Percentiles rank a stretch among this genome's conserved stretches.
Conservation (phyloP, 768 basidiomycete species). For the Mycena epipterygia region DNA sequence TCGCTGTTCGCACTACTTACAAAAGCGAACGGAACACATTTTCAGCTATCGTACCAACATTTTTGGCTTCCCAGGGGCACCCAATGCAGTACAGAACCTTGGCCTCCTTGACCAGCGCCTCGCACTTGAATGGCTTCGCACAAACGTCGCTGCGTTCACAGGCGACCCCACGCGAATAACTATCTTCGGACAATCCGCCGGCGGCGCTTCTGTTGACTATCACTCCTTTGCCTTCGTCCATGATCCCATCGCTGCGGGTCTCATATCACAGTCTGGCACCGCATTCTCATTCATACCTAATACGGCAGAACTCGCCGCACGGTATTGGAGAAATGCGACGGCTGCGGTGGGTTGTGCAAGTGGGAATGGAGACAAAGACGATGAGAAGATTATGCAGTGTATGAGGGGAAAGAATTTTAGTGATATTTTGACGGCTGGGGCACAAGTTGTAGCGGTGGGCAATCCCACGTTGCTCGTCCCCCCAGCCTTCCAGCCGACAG, state of each 20-base stretch:
- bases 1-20: not conserved
- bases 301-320: slow-evolving; percentile 10
- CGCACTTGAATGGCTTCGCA: slow-evolving; percentile 20
- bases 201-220: slow-evolving; percentile 18
- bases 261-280: slow-evolving; percentile 24
- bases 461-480: slow-evolving; percentile 6
- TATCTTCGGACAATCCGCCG: slow-evolving; percentile 25
- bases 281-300: slow-evolving; percentile 20
- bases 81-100: slow-evolving; percentile 8
- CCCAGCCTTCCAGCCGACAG: slow-evolving; percentile 25
- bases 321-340: slow-evolving; percentile 15
- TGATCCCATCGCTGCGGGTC: slow-evolving; percentile 20
- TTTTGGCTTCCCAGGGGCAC: slow-evolving; percentile 27
- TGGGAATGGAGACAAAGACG: slow-evolving; percentile 8
- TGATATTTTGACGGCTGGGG: slow-evolving; percentile 22
- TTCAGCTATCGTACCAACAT: slow-evolving; percentile 27
- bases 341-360: slow-evolving; percentile 14
- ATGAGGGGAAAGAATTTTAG: slow-evolving; percentile 23
- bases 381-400: slow-evolving; percentile 14
- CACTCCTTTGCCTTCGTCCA: slow-evolving; percentile 26
- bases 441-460: slow-evolving; percentile 12
- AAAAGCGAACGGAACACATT: not conserved
- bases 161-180: slow-evolving; percentile 18
- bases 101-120: slow-evolving; percentile 25
- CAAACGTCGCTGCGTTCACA: slow-evolving; percentile 11